Evolutionary conservation across 345 rosid genomes (phyloP).

Genomic region (Eucalyptus tenuipes): DNA sequence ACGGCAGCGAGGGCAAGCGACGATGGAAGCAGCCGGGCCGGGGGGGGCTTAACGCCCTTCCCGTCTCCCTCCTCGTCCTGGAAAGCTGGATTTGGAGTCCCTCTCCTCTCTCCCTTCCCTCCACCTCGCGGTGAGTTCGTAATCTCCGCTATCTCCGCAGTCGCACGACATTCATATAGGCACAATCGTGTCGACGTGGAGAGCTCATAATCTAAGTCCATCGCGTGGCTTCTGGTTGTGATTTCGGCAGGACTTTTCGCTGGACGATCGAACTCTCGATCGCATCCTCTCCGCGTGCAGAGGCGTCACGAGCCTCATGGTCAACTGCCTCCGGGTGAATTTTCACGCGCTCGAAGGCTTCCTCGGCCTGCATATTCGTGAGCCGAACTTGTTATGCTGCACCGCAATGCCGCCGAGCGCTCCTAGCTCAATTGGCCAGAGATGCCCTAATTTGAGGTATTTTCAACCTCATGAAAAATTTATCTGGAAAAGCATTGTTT

Average conservation of each 20-base stretch:
- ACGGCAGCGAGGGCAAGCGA: too few species aligned
- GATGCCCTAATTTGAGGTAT: constrained; percentile 51
- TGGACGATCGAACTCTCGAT: constrained; percentile 21
- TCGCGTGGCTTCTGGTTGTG: background rate
- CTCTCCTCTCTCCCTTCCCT: constrained; percentile 26
- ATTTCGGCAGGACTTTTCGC: constrained; percentile 15
- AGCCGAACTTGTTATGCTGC: constrained; percentile 34
- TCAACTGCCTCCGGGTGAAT: constrained; percentile 38
- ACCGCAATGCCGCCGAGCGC: constrained; percentile 10
- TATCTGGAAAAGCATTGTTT: background rate
- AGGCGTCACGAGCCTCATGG: constrained; percentile 12
- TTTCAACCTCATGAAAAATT: background rate
- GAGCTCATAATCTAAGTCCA: too few species aligned
- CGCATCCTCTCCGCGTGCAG: constrained; percentile 14
- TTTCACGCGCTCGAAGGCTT: constrained; percentile 7
- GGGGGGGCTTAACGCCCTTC: too few species aligned
- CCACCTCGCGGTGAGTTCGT: constrained; percentile 13
- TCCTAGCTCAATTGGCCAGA: constrained; percentile 18
- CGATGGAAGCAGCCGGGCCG: too few species aligned
- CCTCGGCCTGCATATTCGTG: constrained; percentile 15
- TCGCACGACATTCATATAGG: too few species aligned
- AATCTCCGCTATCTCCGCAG: background rate
- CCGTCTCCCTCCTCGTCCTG: too few species aligned
- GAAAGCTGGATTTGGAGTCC: too few species aligned
- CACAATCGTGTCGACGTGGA: fast-evolving